Base-by-base conservation (phyloP, 1,139 yeast genomes). In the Sugiyamaella castrensis region DNA sequence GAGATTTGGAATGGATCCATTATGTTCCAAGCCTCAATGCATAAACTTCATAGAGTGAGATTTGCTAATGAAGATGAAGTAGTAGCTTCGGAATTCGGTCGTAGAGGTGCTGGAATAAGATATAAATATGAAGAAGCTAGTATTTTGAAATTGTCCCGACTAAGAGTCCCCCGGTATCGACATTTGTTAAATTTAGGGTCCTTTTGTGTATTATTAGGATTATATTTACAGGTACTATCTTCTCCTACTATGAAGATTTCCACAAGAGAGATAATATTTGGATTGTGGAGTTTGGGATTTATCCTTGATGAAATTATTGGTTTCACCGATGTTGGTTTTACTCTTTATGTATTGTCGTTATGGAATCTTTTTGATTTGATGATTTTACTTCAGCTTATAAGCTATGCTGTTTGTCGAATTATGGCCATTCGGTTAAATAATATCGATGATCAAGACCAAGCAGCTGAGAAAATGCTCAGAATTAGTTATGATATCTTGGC, bases 1-100 rank as follows among this genome's bases (percentile, higher is more conserved):
- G 72, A 76, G 47, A 74, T 81, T 41, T 80, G 82, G 72, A 74
- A 76, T 53, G 85, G 85, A 1, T 78, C 66, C 2, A 61, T 71
- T 37, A 67, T 70, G 60, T 67, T 70, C 46, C 69, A 70, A 68
- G 66, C 71, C 6, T 63, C 66, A 8, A 55, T 68, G 53, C 71
- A 70, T 55, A 71, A 69, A 47, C 61, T 69, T 9, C 73, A 71
- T 53, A 57, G 73, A 8, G 58, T 59, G 36, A 55, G 53, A 37
- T 52, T 63, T 37, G 53, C 59, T 15, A 55, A 65, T 39, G 59
- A 60, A 26, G 63, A 60, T 27, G 66, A 62, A 19, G 54, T 65
- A 13, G 43, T 56, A 13, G 50, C 57, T 8, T 46, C 61, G 24
- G 57, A 61, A 35, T 61, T 59, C 30, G 64, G 69, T 10, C 58